Evolutionary conservation across 257 asterid species (phyloP), one percentile per base, ranked within the genome.

Genomic region (Orobanche coerulescens): DNA sequence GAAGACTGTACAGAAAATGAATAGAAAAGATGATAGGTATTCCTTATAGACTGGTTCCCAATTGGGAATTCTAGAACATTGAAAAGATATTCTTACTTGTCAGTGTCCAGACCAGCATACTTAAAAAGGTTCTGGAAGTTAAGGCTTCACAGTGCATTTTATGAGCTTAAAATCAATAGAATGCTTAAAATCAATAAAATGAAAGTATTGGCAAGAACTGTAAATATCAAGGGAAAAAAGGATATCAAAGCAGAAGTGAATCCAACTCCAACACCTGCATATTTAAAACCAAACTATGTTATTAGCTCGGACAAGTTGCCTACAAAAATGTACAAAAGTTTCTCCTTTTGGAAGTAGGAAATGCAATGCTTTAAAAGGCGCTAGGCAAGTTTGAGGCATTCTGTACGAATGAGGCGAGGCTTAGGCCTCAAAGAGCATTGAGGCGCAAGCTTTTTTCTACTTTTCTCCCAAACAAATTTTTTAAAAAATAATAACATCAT

Each of bases 191-290:
- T 34, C 23, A 61, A 67, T 36, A 26, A 56, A 47, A 58, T 37
- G 36, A n/a, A 44, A 48, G 54, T 44, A 25, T 43, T 9, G 53
- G 59, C 48, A 60, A 72, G 63, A 62, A 76, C 49, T 56, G 66
- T 72, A 67, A 65, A 55, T 10, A 58, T 49, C 0, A 1, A 64
- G 30, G 26, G 12, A 39, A 25, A 26, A 68, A 81, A 86, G 97
- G 99, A 93, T 93, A 93, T 93, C 69, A 89, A 78, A 75, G 99
- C 96, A 70, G 99, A 86, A 51, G 79, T 86, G 74, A 93, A 89
- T 67, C 99, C 99, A 80, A 86, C 99, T 77, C 96, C 99, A 81
- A 93, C 95, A 60, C 99, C 99, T 93, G 89, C 71, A 74, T 43
- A 73, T 67, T 61, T 59, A 69, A 40, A 48, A 73, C 58, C 42